phyloP scores from a whole-genome alignment of 2,329 filamentous ascomycete genomes.

The Cordyceps farinosa region DNA sequence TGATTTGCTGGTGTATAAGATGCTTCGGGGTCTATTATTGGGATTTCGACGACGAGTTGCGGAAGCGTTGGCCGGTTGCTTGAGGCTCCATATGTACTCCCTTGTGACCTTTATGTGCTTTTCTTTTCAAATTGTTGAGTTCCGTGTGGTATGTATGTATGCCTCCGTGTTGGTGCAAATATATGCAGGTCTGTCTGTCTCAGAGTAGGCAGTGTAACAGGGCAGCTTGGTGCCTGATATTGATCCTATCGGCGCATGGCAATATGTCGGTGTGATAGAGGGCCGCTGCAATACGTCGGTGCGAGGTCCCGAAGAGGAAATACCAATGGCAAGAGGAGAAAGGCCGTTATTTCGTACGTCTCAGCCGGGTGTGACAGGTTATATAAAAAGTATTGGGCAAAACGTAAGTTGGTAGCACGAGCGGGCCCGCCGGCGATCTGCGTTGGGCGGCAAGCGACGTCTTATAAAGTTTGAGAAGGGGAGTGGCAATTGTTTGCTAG shows the following conservation, averaged over 20 bases:
- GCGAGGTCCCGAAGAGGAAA: neutral
- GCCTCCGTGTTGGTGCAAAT: neutral
- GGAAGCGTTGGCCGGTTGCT: constrained; percentile 16
- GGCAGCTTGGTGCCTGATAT: constrained; percentile 2
- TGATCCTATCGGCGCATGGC: neutral
- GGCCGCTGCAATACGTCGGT: neutral
- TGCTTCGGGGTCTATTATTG: neutral
- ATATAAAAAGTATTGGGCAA: neutral
- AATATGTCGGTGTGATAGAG: constrained; percentile 9
- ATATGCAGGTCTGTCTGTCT: constrained; percentile 8
- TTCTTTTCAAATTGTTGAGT: neutral
- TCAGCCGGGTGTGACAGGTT: neutral
- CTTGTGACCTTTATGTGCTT: neutral
- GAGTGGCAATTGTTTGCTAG: neutral
- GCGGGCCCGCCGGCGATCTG: neutral
- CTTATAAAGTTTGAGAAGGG: constrained; percentile 7
- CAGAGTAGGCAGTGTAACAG: neutral
- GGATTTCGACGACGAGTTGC: constrained; percentile 16
- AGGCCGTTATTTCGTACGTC: neutral
- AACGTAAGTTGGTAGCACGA: neutral
- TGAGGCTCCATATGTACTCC: constrained; percentile 13
- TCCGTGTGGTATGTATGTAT: neutral
- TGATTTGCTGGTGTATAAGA: neutral
- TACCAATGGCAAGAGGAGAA: neutral
- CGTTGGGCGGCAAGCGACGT: constrained; percentile 7